Evolutionary conservation across 2,329 filamentous ascomycete species (phyloP).

Genomic region (Sporothrix sp.): DNA sequence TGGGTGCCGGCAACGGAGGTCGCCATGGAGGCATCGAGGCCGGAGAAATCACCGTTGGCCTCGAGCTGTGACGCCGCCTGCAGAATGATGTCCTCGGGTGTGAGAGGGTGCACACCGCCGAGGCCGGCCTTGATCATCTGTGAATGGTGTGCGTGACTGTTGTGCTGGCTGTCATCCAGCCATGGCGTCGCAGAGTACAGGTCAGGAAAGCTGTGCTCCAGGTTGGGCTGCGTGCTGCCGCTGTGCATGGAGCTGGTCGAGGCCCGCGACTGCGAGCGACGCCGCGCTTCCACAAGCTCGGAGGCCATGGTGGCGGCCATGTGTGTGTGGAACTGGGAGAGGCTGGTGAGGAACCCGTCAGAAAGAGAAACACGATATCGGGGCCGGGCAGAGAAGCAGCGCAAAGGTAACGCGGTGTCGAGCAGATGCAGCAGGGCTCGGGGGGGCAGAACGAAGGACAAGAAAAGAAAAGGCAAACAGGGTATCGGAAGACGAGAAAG

Average conservation of each 20-base stretch:
- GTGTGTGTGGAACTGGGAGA: not conserved
- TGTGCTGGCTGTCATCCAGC: slow-evolving; percentile 32
- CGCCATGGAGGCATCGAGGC: slow-evolving; percentile 42
- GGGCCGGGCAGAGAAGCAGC: not conserved
- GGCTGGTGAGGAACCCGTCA: not conserved
- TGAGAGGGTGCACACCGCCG: slow-evolving; percentile 34
- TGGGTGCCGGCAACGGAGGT: slow-evolving; percentile 33
- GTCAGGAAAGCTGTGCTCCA: slow-evolving; percentile 40
- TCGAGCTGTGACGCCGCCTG: slow-evolving; percentile 48
- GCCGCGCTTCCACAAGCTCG: slow-evolving; percentile 33
- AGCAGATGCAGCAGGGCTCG: too few species aligned
- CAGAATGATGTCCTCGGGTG: slow-evolving; percentile 50
- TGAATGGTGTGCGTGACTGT: slow-evolving; percentile 36
- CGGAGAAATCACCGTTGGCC: slow-evolving; percentile 34
- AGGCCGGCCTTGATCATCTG: slow-evolving; percentile 22
- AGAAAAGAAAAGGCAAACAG: not conserved
- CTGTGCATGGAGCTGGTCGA: slow-evolving; percentile 50
- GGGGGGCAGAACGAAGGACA: too few species aligned
- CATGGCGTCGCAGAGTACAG: slow-evolving; percentile 40
- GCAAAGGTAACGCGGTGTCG: slow-evolving; percentile 2
- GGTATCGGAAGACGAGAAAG: not conserved
- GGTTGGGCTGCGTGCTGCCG: slow-evolving; percentile 39
- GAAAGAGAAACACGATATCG: not conserved
- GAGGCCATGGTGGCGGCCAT: slow-evolving; percentile 21
- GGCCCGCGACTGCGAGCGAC: slow-evolving; percentile 44